Evolutionary conservation across 768 basidiomycete genomes (phyloP).

Genomic region (Ramaria sp.): DNA sequence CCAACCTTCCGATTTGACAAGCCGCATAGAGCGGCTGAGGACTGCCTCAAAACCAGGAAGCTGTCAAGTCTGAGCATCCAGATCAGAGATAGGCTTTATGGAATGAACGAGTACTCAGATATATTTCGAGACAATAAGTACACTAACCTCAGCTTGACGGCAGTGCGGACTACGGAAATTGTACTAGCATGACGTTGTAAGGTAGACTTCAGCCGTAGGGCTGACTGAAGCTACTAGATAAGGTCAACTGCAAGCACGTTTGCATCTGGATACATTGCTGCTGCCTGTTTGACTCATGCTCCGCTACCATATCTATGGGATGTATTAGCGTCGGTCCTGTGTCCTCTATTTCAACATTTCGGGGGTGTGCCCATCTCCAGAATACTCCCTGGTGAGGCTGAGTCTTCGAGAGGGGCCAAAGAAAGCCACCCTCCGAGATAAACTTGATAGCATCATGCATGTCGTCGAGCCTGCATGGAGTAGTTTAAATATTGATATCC

Average conservation of each 20-base stretch:
- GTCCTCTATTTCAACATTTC: too few relatives aligned
- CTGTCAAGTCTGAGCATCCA: not conserved
- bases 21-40: slow-evolving; percentile 11
- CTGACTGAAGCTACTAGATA: too few relatives aligned
- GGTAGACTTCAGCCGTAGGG: too few relatives aligned
- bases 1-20: slow-evolving; percentile 18
- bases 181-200: too few relatives aligned
- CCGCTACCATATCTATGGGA: slow-evolving; percentile 1
- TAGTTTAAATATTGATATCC: too few relatives aligned
- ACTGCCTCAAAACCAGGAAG: slow-evolving; percentile 13
- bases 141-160: slow-evolving; percentile 14
- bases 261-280: slow-evolving; percentile 4
- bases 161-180: slow-evolving; percentile 7
- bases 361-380: not conserved
- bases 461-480: not conserved
- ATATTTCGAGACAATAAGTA: not conserved
- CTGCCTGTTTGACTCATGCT: slow-evolving; percentile 17
- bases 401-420: not conserved
- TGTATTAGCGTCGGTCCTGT: not conserved
- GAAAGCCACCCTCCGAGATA: not conserved
- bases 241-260: slow-evolving; percentile 15
- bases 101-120: not conserved
- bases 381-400: not conserved
- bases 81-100: not conserved
- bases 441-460: not conserved